phyloP scores from a whole-genome alignment of 2,329 filamentous ascomycete species.

The Pyricularia sp. region DNA sequence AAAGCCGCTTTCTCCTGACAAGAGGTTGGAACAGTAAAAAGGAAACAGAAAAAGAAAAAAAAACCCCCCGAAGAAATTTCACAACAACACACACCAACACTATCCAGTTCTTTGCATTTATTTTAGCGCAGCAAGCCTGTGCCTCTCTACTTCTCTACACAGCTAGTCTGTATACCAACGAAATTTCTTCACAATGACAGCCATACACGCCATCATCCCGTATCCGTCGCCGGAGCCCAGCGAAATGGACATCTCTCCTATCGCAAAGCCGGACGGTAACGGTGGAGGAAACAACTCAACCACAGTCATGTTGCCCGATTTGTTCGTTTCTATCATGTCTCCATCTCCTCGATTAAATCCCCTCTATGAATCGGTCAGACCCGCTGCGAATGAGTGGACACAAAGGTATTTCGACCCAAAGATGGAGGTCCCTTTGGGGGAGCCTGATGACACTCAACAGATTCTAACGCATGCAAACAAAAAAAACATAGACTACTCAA shows the following conservation, averaged over 20 bases:
- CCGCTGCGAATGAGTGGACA: neutral
- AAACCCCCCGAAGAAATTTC: too few species aligned
- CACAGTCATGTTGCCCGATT: neutral
- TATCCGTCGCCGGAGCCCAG: too few species aligned
- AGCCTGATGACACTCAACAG: neutral
- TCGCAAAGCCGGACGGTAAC: neutral
- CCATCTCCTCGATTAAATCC: neutral
- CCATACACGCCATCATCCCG: too few species aligned
- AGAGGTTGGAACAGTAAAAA: too few species aligned
- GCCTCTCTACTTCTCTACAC: too few species aligned
- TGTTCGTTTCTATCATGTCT: slow-evolving; percentile 3
- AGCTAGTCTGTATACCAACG: too few species aligned
- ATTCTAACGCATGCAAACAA: neutral
- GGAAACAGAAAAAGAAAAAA: too few species aligned
- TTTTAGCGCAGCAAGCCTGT: too few species aligned
- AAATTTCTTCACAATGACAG: too few species aligned
- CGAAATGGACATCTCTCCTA: neutral
- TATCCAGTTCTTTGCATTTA: too few species aligned
- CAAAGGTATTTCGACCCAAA: neutral
- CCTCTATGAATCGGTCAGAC: neutral
- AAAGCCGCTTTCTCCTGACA: too few species aligned
- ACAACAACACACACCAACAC: too few species aligned
- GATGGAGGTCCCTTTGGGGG: neutral
- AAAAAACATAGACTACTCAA: neutral
- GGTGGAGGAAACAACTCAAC: neutral